phyloP scores from a whole-genome alignment of 345 rosid genomes.

The Lepidium didymum region DNA sequence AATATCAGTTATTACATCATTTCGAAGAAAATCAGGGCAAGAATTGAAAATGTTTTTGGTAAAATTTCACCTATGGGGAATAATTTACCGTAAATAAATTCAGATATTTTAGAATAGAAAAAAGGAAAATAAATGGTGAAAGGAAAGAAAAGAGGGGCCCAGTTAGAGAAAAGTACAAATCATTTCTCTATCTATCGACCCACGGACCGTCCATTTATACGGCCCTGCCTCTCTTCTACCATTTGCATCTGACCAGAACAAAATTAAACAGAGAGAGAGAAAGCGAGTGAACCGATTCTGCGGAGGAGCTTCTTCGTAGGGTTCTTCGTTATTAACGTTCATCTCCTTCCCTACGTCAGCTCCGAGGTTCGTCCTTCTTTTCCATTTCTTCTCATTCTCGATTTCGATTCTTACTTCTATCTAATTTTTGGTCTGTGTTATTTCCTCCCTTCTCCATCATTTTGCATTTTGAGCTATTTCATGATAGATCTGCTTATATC shows the following conservation, averaged over 20 bases:
- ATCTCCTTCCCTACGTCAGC: constrained; percentile 10
- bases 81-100: background rate
- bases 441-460: background rate
- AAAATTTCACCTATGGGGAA: too few relatives aligned
- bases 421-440: background rate
- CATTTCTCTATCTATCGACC: background rate
- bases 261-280: background rate
- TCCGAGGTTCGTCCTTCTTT: constrained; percentile 14
- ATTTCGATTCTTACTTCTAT: background rate
- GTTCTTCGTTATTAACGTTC: constrained; percentile 22
- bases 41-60: too few relatives aligned
- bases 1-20: too few relatives aligned
- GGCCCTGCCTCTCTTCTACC: background rate
- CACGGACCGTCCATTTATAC: constrained; percentile 16
- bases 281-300: constrained; percentile 4
- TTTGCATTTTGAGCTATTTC: background rate
- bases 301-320: constrained; percentile 32
- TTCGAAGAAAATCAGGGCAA: too few relatives aligned
- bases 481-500: background rate
- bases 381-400: background rate
- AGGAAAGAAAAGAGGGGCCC: constrained; percentile 17
- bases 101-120: background rate
- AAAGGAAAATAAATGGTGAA: background rate
- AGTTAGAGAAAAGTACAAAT: background rate
- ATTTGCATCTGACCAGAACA: background rate